phyloP scores from a whole-genome alignment of 2,329 filamentous ascomycete species.

The Pyrenophora graminea region DNA sequence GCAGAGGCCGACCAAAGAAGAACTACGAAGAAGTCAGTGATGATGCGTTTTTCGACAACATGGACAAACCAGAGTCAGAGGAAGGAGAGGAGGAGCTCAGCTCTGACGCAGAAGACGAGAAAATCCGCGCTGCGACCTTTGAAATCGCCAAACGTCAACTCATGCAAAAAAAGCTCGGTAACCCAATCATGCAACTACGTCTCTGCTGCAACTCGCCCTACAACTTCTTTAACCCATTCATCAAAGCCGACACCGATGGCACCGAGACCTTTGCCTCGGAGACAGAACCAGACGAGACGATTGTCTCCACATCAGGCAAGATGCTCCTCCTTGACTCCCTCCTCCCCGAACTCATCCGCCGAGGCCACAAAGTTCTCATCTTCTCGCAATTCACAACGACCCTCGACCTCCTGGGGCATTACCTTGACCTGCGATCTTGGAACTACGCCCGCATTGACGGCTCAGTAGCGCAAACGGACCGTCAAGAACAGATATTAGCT shows the following conservation, averaged over 20 bases:
- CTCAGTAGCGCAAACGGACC: conserved; percentile 70
- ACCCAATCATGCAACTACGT: conserved; percentile 88
- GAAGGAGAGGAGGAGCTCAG: conserved; percentile 48
- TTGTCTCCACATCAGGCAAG: conserved; percentile 89
- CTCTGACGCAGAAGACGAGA: conserved; percentile 62
- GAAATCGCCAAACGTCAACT: conserved; percentile 86
- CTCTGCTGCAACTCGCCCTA: conserved; percentile 92
- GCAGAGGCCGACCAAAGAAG: conserved; percentile 59
- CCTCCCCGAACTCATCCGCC: conserved; percentile 72
- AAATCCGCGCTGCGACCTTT: conserved; percentile 68
- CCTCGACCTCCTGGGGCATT: conserved; percentile 87
- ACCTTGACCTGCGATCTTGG: conserved; percentile 80
- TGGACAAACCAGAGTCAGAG: conserved; percentile 63
- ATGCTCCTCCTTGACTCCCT: conserved; percentile 92
- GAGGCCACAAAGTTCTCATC: conserved; percentile 87
- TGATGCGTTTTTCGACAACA: conserved; percentile 77
- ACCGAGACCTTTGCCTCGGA: conserved; percentile 53
- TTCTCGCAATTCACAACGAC: conserved; percentile 97
- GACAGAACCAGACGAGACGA: conserved; percentile 70
- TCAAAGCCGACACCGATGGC: conserved; percentile 53
- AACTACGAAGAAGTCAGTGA: conserved; percentile 76
- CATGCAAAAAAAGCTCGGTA: conserved; percentile 87
- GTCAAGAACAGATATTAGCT: conserved; percentile 54
- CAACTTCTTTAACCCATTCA: conserved; percentile 93
- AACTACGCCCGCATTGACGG: conserved; percentile 89